Conservation (phyloP, 768 basidiomycete genomes). For the Leccinum subtestaceum region DNA sequence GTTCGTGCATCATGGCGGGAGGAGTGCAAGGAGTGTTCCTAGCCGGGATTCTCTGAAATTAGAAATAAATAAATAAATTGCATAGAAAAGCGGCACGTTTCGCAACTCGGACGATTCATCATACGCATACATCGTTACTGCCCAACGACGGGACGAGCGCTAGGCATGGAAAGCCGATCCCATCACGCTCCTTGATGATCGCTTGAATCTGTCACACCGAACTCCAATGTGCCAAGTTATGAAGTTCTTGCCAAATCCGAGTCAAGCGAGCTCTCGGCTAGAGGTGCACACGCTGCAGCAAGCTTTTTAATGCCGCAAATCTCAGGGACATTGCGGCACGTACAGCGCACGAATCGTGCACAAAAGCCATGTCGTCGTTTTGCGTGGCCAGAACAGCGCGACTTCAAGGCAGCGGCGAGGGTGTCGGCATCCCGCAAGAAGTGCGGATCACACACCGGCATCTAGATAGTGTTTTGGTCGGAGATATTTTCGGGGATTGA, state of each 20-base stretch:
- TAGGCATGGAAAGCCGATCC: neutral
- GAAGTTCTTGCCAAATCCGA: neutral
- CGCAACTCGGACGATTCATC: constrained; percentile 8
- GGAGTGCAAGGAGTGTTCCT: constrained; percentile 27
- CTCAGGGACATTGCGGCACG: neutral
- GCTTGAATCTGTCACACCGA: neutral
- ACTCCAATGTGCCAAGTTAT: neutral
- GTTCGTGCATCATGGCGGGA: constrained; percentile 24
- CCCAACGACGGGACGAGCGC: neutral
- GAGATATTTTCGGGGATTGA: constrained; percentile 20
- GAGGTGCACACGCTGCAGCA: constrained; percentile 1
- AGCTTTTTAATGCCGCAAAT: neutral
- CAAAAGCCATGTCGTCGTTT: constrained; percentile 1
- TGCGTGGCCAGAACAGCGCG: neutral
- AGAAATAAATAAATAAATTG: constrained; percentile 31
- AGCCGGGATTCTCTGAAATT: constrained; percentile 31
- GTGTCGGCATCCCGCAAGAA: constrained; percentile 20
- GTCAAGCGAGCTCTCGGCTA: neutral
- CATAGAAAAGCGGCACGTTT: constrained; percentile 22
- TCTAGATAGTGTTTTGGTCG: constrained; percentile 21
- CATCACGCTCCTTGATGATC: neutral
- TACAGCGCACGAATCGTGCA: constrained; percentile 2
- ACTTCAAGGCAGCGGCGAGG: neutral
- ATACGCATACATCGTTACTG: neutral
- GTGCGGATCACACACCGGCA: constrained; percentile 18